Base-by-base conservation (phyloP, 2,329 filamentous ascomycete genomes). In the Pseudogymnoascus sp. region DNA sequence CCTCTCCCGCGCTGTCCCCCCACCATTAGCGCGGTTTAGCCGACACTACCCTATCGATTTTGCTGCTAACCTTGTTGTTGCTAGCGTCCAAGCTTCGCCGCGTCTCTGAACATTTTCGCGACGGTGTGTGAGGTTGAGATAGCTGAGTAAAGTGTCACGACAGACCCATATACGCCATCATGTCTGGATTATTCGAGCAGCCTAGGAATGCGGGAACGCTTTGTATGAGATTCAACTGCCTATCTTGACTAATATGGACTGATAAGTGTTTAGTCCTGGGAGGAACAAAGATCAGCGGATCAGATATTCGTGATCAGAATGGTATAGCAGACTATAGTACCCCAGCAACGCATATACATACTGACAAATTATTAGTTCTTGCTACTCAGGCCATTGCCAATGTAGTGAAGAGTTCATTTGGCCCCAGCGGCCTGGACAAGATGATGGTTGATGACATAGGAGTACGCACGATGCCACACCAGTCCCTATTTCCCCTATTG, bases 361-460 rank as follows among this genome's bases (percentile, higher is more conserved):
- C 67, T 70, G 29, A 71, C 21, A 62, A 40, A 37, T 33, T 59
- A 29, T 73, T 40, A 93, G 95, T 97, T 59, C 86, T 92, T 70
- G 95, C 95, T 70, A 97, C 95, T 53, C 92, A 97, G 76, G 92
- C 93, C 65, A 97, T 99, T 73, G 89, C 95, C 72, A 99, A 97
- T 86, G 93, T 99, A 65, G 92, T 99, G 77, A 97, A 96, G 82
- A 96, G 91, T 78, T 99, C 95, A 14, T 99, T 99, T 75, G 95
- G 95, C 63, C 95, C 95, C 61, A 96, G 91, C 67, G 95, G 95
- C 59, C 84, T 99, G 69, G 95, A 99, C 77, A 99, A 99, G 85
- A 99, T 99, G 95, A 97, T 99, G 95, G 95, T 99, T 72, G 95
- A 99, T 79, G 95, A 99, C 76, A 97, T 99, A 76, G 95, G 95